Conservation (phyloP, 179 eudicot genomes). For the Actinidia chinensis region DNA sequence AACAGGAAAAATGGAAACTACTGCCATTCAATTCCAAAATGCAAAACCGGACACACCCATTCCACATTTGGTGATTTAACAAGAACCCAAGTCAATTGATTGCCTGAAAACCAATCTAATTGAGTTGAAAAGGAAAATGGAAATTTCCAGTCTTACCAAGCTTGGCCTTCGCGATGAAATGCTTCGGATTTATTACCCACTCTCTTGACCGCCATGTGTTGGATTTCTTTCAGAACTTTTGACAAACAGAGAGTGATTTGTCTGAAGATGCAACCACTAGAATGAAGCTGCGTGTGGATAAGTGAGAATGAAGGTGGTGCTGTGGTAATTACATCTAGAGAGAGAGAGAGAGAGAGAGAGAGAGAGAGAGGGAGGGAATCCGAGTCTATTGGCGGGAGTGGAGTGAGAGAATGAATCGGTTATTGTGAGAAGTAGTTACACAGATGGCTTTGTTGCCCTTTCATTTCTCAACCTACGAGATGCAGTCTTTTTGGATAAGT, state of each 20-base stretch:
- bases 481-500: too few relatives aligned
- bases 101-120: neutral
- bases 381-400: neutral
- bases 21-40: too few relatives aligned
- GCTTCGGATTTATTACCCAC: slow-evolving; percentile 75
- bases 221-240: neutral
- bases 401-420: slow-evolving; percentile 14
- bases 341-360: neutral
- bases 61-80: neutral
- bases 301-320: neutral
- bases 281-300: neutral
- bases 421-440: neutral
- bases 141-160: slow-evolving; percentile 42
- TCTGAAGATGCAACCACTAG: too few relatives aligned
- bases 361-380: too few relatives aligned
- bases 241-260: neutral
- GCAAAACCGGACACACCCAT: neutral
- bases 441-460: neutral
- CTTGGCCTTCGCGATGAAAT: slow-evolving; percentile 61
- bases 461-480: too few relatives aligned
- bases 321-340: neutral
- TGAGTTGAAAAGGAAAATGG: neutral
- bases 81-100: slow-evolving; percentile 5
- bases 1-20: neutral
- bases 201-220: slow-evolving; percentile 59